A percentile compares a stretch with the other conserved stretches of the same genome.
Evolutionary conservation across 345 rosid genomes (phyloP).

Genomic region (Rhizophora mangle): DNA sequence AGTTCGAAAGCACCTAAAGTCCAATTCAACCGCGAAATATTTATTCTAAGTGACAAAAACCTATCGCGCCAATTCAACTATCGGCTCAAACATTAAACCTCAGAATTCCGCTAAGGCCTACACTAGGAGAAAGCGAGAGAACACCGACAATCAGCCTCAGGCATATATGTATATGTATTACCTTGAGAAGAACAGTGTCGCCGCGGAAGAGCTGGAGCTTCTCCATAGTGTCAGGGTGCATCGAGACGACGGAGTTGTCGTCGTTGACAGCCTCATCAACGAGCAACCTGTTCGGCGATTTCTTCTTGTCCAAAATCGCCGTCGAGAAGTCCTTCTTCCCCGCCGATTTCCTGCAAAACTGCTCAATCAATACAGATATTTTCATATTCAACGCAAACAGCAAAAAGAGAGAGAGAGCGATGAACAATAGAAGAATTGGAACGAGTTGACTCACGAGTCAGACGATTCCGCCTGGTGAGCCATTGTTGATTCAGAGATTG

Average conservation of each 20-base stretch:
- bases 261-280: slow-evolving; percentile 24
- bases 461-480: slow-evolving; percentile 10
- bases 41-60: too few species aligned
- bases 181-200: slow-evolving; percentile 18
- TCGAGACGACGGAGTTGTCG: slow-evolving; percentile 18
- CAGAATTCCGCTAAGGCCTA: not conserved
- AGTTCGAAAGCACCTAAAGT: too few species aligned
- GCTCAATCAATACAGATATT: too few species aligned
- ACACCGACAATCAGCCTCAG: too few species aligned
- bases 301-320: slow-evolving; percentile 21
- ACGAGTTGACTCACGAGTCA: slow-evolving; percentile 10
- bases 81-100: too few species aligned
- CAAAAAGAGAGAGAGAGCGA: not conserved
- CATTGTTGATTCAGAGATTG: not conserved
- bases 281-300: slow-evolving; percentile 17
- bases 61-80: too few species aligned
- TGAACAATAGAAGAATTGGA: not conserved
- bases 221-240: slow-evolving; percentile 20
- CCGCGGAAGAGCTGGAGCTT: slow-evolving; percentile 23
- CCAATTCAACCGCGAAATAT: too few species aligned
- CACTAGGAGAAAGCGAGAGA: too few species aligned
- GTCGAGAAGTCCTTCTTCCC: slow-evolving; percentile 19
- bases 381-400: too few species aligned
- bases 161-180: not conserved
- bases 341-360: slow-evolving; percentile 3